A percentile compares a stretch with the other conserved stretches of the same genome.
phyloP scores from a whole-genome alignment of 306 rosid genomes.

The Coriaria nepalensis region DNA sequence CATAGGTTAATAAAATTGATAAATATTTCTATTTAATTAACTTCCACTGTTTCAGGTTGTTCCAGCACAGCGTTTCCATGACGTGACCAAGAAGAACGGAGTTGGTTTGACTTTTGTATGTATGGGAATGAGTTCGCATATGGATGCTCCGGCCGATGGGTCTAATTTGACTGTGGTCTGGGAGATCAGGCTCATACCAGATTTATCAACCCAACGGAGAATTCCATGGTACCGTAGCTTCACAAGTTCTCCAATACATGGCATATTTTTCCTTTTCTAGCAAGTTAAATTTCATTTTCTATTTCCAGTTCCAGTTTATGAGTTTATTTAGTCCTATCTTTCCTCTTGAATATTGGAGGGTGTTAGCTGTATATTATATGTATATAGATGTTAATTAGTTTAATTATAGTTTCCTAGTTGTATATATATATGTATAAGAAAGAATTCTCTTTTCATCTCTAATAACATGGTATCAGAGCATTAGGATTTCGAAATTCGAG shows the following conservation, averaged over 20 bases:
- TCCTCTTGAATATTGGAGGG: no score
- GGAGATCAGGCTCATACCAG: slow-evolving; percentile 77
- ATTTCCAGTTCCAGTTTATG: no score
- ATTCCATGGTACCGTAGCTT: slow-evolving; percentile 63
- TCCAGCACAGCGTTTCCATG: slow-evolving; percentile 56
- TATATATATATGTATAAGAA: no score
- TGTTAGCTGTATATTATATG: no score
- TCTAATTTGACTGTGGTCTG: slow-evolving; percentile 60
- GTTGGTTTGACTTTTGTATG: slow-evolving; percentile 49
- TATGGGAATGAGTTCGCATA: slow-evolving; percentile 60
- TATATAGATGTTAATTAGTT: no score
- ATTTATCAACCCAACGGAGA: slow-evolving; percentile 52
- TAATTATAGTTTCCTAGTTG: no score
- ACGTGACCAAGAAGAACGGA: slow-evolving; percentile 38
- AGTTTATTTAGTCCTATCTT: no score
- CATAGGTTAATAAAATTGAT: no score
- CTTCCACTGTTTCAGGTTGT: slow-evolving; percentile 47
- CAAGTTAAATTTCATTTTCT: no score
- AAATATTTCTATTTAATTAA: neutral
- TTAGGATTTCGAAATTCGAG: neutral
- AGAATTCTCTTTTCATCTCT: no score
- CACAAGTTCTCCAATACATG: slow-evolving; percentile 6
- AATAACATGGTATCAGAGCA: neutral
- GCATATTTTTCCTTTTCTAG: no score
- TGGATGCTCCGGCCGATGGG: slow-evolving; percentile 58